A percentile compares a stretch with the other conserved stretches of the same genome.
Conservation (phyloP, 306 rosid genomes). For the Cicer pinnatifidum region DNA sequence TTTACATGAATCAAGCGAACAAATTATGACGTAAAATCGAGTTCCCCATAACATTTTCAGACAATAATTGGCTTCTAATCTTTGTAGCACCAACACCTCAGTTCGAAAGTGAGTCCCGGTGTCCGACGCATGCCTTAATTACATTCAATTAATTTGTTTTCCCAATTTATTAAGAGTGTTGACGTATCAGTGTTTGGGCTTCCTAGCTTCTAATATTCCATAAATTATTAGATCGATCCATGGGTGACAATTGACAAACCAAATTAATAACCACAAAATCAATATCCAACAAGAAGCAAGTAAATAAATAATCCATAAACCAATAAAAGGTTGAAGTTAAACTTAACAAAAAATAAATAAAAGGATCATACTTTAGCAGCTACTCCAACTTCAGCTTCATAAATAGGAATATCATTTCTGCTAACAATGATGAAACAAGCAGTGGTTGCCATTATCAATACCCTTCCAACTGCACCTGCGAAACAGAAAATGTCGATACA, state of each 20-base stretch:
- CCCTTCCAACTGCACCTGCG: conserved; percentile 23
- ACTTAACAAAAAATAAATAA: background rate
- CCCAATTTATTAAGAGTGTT: no score
- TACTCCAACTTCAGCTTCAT: conserved; percentile 98
- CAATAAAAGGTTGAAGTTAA: conserved; percentile 4
- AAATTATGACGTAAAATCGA: background rate
- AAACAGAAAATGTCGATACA: background rate
- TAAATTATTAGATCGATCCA: conserved; percentile 21
- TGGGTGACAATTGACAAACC: conserved; percentile 8
- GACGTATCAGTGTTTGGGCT: no score
- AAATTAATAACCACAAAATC: conserved; percentile 8
- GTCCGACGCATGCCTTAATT: no score
- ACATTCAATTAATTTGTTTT: no score
- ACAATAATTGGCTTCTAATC: conserved; percentile 17
- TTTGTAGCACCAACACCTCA: no score
- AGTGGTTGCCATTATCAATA: conserved; percentile 73
- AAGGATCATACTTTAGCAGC: conserved; percentile 72
- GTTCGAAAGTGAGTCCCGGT: no score
- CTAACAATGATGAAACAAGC: conserved; percentile 98
- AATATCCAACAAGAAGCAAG: conserved; percentile 17
- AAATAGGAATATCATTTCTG: conserved; percentile 93
- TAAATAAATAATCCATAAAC: background rate
- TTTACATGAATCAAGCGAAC: conserved; percentile 23
- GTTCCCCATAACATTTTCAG: conserved; percentile 29
- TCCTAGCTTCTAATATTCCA: conserved; percentile 12